Evolutionary conservation across 2,329 filamentous ascomycete genomes (phyloP).

Genomic region (Aspergillus persii): DNA sequence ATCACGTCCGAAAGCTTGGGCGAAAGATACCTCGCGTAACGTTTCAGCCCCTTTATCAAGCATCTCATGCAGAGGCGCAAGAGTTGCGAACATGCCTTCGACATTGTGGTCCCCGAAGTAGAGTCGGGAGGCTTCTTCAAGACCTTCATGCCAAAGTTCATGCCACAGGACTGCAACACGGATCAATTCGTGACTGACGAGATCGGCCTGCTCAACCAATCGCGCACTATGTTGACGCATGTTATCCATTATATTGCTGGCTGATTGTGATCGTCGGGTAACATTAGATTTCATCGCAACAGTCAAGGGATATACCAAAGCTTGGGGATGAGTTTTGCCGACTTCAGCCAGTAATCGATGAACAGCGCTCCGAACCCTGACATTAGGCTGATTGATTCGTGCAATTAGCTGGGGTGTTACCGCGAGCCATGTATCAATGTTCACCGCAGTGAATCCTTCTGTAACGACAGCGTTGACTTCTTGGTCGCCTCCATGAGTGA

Average conservation of each 20-base stretch:
- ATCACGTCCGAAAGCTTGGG: constrained; percentile 94
- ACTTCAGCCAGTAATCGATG: constrained; percentile 91
- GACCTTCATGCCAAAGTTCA: constrained; percentile 96
- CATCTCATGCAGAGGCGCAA: constrained; percentile 87
- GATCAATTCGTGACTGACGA: constrained; percentile 94
- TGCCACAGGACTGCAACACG: constrained; percentile 97
- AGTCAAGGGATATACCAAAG: constrained; percentile 92
- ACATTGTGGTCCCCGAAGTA: constrained; percentile 99
- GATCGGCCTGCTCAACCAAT: constrained; percentile 90
- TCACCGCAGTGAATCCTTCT: constrained; percentile 87
- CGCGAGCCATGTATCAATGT: constrained; percentile 96
- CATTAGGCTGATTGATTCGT: constrained; percentile 93
- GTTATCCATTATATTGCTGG: constrained; percentile 92
- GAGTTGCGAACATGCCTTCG: constrained; percentile 90
- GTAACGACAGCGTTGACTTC: constrained; percentile 88
- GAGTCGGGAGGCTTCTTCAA: constrained; percentile 92
- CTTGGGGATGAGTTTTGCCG: constrained; percentile 90
- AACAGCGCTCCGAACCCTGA: constrained; percentile 81
- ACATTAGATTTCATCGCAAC: constrained; percentile 97
- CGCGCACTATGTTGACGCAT: constrained; percentile 93
- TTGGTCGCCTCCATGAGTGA: constrained; percentile 81
- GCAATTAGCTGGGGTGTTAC: constrained; percentile 97
- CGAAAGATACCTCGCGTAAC: constrained; percentile 91
- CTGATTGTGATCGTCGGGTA: constrained; percentile 78
- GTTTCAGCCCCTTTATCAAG: constrained; percentile 91